Base-by-base conservation (phyloP, 108 stramenopile genomes). In the Mediolabrus comicus region DNA sequence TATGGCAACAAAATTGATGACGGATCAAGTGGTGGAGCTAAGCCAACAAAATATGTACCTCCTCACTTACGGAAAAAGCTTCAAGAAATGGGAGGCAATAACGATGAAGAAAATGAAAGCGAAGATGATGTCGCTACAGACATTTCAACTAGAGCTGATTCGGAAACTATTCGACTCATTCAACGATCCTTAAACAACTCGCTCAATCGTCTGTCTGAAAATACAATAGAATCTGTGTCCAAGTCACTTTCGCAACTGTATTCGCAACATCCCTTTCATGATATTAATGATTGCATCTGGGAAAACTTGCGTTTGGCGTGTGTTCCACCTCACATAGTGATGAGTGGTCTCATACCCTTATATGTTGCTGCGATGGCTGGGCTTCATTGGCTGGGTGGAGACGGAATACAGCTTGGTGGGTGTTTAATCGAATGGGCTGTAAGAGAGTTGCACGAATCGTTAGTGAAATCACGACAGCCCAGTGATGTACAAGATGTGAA, bases 131-230 rank as follows among this genome's bases (percentile, higher is more conserved):
- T 34, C 14, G 56, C 7, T 4, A 31, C 35, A 3, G 14, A 39
- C 3, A 17, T 35, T 7, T 25, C 49, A 3, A 34, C 58, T 19
- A 53, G 38, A 27, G 73, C 69, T 16, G 74, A 79, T 16, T 71
- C 78, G 25, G 49, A 74, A 58, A 72, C 62, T 16, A 32, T 79
- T 51, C 12, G 57, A 71, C 83, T 67, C 14, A 86, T 94, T 41
- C 76, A 83, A 68, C 71, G 94, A 55, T 81, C 83, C 34, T 65
- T 96, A 36, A 98, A 97, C 70, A 92, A 91, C 64, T 66, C 82
- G 8, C 74, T 97, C 81, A 98, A 98, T 65, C 88, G 94, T 10
- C 81, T 98, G 27, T 95, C 96, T 12, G 95, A 96, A 32, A 82
- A 96, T 43, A 95, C 91, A 0, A 67, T 96, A 13, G 87, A 96